Evolutionary conservation across 2,329 filamentous ascomycete genomes (phyloP).

Genomic region (Huntiella bhutanensis): DNA sequence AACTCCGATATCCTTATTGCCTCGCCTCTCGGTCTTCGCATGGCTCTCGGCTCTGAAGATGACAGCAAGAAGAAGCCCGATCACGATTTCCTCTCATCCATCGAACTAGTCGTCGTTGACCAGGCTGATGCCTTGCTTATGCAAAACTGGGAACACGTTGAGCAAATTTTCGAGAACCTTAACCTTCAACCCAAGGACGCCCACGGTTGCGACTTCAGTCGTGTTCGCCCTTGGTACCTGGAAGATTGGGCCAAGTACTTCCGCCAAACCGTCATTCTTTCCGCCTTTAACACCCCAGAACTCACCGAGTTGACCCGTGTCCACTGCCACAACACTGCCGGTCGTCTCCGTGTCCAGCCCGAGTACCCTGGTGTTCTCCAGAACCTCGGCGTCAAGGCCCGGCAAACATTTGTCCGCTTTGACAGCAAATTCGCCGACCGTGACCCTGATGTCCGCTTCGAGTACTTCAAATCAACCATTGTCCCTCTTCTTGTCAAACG

Average conservation of each 20-base stretch:
- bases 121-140: constrained; percentile 85
- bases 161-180: constrained; percentile 77
- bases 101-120: constrained; percentile 79
- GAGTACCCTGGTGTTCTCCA: constrained; percentile 56
- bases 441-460: constrained; percentile 78
- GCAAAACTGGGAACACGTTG: constrained; percentile 97
- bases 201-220: constrained; percentile 83
- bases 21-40: constrained; percentile 73
- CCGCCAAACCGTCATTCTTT: constrained; percentile 69
- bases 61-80: constrained; percentile 43
- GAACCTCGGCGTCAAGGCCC: constrained; percentile 49
- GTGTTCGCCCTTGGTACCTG: constrained; percentile 83
- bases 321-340: constrained; percentile 62
- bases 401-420: constrained; percentile 82
- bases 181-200: constrained; percentile 79
- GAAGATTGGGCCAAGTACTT: constrained; percentile 64
- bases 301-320: constrained; percentile 60
- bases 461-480: constrained; percentile 70
- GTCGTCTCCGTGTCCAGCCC: constrained; percentile 51
- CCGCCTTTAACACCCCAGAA: constrained; percentile 74
- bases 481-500: constrained; percentile 56
- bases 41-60: constrained; percentile 69
- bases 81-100: constrained; percentile 79
- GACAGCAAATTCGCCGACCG: constrained; percentile 35
- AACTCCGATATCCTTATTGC: constrained; percentile 89